Conservation (phyloP, 192 early-diverging fungal species). For the Cladochytrium replicatum region DNA sequence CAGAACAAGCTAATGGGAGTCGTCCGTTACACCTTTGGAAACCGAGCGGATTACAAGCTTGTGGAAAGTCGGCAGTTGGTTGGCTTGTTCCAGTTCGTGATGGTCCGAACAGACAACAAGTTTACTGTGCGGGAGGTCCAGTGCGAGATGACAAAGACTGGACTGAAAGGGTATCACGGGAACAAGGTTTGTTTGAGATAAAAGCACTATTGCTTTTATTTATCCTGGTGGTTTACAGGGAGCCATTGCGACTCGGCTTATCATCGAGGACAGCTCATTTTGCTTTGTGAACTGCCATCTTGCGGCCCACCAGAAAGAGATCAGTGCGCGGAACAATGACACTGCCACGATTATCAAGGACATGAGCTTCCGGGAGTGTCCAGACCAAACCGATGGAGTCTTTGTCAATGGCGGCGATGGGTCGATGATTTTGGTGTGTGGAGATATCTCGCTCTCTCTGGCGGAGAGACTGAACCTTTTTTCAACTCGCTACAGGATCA, state of each 20-base stretch:
- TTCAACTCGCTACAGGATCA: constrained; percentile 46
- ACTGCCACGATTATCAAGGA: constrained; percentile 56
- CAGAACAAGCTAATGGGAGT: constrained; percentile 85
- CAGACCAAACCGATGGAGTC: constrained; percentile 12
- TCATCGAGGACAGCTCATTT: constrained; percentile 69
- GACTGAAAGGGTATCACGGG: constrained; percentile 76
- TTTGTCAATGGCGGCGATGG: constrained; percentile 84
- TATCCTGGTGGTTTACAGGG: constrained; percentile 36
- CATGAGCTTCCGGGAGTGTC: constrained; percentile 31
- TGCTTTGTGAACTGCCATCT: constrained; percentile 83
- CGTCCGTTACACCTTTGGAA: constrained; percentile 78
- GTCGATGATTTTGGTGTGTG: constrained; percentile 53
- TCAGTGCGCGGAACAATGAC: constrained; percentile 63
- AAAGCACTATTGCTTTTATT: constrained; percentile 11
- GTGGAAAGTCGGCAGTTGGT: constrained; percentile 66
- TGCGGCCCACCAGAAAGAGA: constrained; percentile 73
- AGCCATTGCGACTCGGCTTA: constrained; percentile 61
- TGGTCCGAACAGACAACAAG: too few relatives aligned
- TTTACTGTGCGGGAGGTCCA: constrained; percentile 41
- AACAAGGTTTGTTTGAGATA: constrained; percentile 68
- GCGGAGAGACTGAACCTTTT: constrained; percentile 38
- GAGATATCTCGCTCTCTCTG: neutral
- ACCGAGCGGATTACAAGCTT: constrained; percentile 44
- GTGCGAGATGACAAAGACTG: constrained; percentile 77
- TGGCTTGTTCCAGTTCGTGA: too few relatives aligned